Conservation (phyloP, 371 early-diverging fungal genomes). For the Zychaea mexicana region DNA sequence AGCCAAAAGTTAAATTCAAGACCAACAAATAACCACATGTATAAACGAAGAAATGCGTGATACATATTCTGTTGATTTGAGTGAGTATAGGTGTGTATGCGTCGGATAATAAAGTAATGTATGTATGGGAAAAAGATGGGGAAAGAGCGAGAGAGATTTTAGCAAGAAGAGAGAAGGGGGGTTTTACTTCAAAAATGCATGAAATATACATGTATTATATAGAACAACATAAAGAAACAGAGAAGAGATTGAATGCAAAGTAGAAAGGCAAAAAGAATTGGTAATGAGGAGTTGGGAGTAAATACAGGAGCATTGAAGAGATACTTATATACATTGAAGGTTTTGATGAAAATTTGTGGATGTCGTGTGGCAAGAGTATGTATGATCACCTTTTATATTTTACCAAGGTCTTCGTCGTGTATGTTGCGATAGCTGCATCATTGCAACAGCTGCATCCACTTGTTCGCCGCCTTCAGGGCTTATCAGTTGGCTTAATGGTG, state of each 20-base stretch:
- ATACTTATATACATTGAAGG: not conserved
- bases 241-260: not conserved
- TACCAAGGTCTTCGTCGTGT: not conserved
- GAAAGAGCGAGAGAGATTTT: not conserved
- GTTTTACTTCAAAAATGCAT: too few species aligned
- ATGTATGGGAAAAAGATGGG: not conserved
- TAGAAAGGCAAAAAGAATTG: not conserved
- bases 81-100: too few species aligned
- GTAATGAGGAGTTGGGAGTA: slow-evolving; percentile 3
- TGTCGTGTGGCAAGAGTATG: not conserved
- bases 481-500: slow-evolving; percentile 23
- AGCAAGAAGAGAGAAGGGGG: not conserved
- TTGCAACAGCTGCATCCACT: slow-evolving; percentile 38
- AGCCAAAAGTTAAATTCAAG: too few species aligned
- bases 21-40: too few species aligned
- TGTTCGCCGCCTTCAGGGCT: slow-evolving; percentile 14
- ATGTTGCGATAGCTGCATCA: slow-evolving; percentile 33
- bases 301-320: not conserved
- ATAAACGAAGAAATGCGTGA: too few species aligned
- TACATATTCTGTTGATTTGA: too few species aligned
- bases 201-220: too few species aligned
- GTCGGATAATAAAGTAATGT: too few species aligned
- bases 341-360: not conserved
- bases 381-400: not conserved
- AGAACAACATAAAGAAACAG: not conserved